Evolutionary conservation across 2,329 filamentous ascomycete genomes (phyloP).

Genomic region (Raffaelea arxii): DNA sequence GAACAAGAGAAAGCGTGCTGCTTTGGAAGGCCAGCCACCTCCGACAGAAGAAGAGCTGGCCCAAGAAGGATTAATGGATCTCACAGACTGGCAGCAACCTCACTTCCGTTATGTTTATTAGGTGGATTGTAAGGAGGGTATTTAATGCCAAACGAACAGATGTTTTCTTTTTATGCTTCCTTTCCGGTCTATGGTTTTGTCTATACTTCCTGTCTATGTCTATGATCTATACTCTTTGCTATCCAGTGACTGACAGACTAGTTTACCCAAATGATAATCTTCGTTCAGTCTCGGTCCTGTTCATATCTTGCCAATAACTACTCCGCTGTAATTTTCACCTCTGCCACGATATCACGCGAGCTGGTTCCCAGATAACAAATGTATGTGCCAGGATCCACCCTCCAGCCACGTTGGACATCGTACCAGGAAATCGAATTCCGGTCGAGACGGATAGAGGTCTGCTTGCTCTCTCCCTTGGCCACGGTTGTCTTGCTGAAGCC

Average conservation of each 20-base stretch:
- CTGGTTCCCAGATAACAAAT: slow-evolving; percentile 8
- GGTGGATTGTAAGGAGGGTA: too few species aligned
- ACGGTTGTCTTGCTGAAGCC: slow-evolving; percentile 11
- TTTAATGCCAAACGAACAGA: too few species aligned
- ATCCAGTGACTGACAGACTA: too few species aligned
- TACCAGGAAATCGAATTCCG: slow-evolving; percentile 7
- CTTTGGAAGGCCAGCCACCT: background rate
- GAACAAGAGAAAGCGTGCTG: slow-evolving; percentile 39
- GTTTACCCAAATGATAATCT: too few species aligned
- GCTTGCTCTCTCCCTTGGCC: background rate
- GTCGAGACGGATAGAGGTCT: background rate
- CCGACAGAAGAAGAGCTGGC: slow-evolving; percentile 2
- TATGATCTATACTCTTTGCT: too few species aligned
- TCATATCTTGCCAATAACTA: background rate
- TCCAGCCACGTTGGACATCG: slow-evolving; percentile 10
- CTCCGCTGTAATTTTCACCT: slow-evolving; percentile 2
- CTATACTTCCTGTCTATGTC: too few species aligned
- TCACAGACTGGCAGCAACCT: slow-evolving; percentile 15
- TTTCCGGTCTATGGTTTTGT: too few species aligned
- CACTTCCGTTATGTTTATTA: slow-evolving; percentile 9
- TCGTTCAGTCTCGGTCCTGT: too few species aligned
- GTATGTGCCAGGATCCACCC: slow-evolving; percentile 10
- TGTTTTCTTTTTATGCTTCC: too few species aligned
- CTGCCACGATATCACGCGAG: slow-evolving; percentile 5
- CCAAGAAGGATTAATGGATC: slow-evolving; percentile 10